Conservation (phyloP, 169 alveolate genomes). For the Theileria luwenshuni region DNA sequence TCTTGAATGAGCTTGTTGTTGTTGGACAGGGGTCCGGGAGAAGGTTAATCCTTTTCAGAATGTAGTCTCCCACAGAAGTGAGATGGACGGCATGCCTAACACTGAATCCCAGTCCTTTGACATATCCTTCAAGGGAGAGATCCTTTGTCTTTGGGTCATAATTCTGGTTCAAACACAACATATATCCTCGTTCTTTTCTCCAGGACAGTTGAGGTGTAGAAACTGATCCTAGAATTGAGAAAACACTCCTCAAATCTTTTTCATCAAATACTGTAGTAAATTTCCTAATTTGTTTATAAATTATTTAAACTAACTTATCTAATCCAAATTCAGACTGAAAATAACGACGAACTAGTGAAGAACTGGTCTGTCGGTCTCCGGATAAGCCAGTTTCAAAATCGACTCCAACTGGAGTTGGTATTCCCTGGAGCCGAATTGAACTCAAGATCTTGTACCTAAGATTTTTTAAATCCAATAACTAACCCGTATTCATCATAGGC, state of each 20-base stretch:
- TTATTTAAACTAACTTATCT: constrained; percentile 54
- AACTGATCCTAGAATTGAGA: constrained; percentile 63
- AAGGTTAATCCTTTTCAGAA: constrained; percentile 62
- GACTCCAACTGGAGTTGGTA: constrained; percentile 77
- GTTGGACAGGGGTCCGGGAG: constrained; percentile 61
- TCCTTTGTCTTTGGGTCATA: constrained; percentile 59
- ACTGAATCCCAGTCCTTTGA: constrained; percentile 76
- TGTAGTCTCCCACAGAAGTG: constrained; percentile 73
- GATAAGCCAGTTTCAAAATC: constrained; percentile 59
- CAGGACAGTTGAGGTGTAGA: constrained; percentile 60
- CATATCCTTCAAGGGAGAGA: constrained; percentile 70
- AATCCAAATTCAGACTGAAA: constrained; percentile 74
- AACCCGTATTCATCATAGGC: constrained; percentile 70
- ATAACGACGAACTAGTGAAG: constrained; percentile 66
- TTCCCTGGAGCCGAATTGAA: constrained; percentile 73
- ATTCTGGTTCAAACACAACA: constrained; percentile 63
- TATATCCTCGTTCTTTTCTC: constrained; percentile 77
- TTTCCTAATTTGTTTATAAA: constrained; percentile 44
- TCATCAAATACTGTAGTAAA: constrained; percentile 21
- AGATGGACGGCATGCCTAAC: constrained; percentile 71
- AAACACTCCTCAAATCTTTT: constrained; percentile 51
- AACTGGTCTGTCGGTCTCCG: constrained; percentile 61
- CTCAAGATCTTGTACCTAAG: constrained; percentile 68
- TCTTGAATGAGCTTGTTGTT: constrained; percentile 8
- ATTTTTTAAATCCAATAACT: constrained; percentile 7